Percentiles rank a stretch among this genome's conserved stretches.
Conservation (phyloP, 768 basidiomycete genomes). For the Pisolithus tinctorius region DNA sequence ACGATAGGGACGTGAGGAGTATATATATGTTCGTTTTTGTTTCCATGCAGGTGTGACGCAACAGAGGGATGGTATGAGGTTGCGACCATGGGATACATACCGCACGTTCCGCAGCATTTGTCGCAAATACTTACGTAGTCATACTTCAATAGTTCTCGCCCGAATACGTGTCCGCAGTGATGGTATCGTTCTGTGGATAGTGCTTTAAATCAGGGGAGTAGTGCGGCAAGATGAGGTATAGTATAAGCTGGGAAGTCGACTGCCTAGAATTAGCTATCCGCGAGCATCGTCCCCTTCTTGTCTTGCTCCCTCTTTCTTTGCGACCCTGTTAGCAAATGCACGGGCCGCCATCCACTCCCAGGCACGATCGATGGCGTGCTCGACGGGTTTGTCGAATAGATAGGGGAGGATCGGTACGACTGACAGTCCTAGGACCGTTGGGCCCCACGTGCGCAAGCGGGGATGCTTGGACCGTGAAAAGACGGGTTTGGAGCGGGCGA, state of each 20-base stretch:
- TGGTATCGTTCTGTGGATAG: too few species aligned
- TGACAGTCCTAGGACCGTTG: constrained; percentile 65
- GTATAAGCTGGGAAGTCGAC: too few species aligned
- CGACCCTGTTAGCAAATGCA: constrained; percentile 35
- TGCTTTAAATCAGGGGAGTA: too few species aligned
- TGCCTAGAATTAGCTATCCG: background rate
- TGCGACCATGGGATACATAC: too few species aligned
- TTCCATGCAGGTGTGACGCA: background rate
- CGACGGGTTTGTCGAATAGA: constrained; percentile 76
- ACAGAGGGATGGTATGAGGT: background rate
- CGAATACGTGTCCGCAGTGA: too few species aligned
- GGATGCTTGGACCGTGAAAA: constrained; percentile 54
- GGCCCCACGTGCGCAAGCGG: constrained; percentile 65
- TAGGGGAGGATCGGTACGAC: constrained; percentile 71
- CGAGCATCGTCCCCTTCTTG: background rate
- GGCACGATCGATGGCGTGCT: constrained; percentile 55
- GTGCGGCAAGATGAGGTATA: too few species aligned
- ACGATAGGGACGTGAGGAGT: constrained; percentile 18
- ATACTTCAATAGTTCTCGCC: too few species aligned
- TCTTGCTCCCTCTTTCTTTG: constrained; percentile 10
- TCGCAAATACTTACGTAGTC: too few species aligned
- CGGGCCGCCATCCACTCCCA: constrained; percentile 67
- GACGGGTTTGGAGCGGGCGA: constrained; percentile 63
- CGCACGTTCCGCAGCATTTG: too few species aligned
- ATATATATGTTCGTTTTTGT: constrained; percentile 3